Percentiles rank a stretch among this genome's conserved stretches.
Evolutionary conservation across 2,329 filamentous ascomycete genomes (phyloP).

Genomic region (Paradendryphiella salina): DNA sequence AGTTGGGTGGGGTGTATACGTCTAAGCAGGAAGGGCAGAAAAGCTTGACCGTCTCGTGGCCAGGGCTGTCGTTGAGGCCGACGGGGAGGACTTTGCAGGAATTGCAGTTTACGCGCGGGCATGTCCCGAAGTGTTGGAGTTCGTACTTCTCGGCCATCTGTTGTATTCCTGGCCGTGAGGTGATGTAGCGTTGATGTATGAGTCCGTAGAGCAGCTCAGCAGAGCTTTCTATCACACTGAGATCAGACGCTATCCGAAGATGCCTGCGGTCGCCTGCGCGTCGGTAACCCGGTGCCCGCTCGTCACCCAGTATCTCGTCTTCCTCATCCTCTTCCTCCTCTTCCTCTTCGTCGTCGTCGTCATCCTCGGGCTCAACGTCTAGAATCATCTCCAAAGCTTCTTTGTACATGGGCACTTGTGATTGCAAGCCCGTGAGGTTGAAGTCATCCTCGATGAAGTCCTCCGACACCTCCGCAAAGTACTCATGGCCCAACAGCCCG

Average conservation of each 20-base stretch:
- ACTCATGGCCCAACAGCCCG: constrained; percentile 92
- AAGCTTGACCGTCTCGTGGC: constrained; percentile 96
- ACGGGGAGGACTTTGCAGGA: constrained; percentile 89
- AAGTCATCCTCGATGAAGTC: constrained; percentile 99
- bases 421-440: constrained; percentile 93
- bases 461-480: constrained; percentile 97
- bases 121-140: constrained; percentile 91
- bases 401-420: constrained; percentile 98
- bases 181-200: constrained; percentile 98
- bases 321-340: constrained; percentile 64
- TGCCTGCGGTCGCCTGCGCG: constrained; percentile 64
- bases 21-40: constrained; percentile 97
- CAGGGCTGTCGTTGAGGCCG: constrained; percentile 89
- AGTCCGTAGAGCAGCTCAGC: constrained; percentile 98
- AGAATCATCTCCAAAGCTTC: constrained; percentile 99
- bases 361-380: constrained; percentile 95
- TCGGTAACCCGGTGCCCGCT: constrained; percentile 62
- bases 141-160: constrained; percentile 99
- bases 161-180: constrained; percentile 91
- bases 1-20: constrained; percentile 96
- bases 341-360: constrained; percentile 76
- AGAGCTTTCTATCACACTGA: constrained; percentile 94
- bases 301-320: constrained; percentile 50
- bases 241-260: constrained; percentile 84
- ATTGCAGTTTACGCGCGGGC: constrained; percentile 91